Percentiles rank a stretch among this genome's conserved stretches.
Conservation (phyloP, 2,329 filamentous ascomycete species). For the Colletotrichum kahawae region DNA sequence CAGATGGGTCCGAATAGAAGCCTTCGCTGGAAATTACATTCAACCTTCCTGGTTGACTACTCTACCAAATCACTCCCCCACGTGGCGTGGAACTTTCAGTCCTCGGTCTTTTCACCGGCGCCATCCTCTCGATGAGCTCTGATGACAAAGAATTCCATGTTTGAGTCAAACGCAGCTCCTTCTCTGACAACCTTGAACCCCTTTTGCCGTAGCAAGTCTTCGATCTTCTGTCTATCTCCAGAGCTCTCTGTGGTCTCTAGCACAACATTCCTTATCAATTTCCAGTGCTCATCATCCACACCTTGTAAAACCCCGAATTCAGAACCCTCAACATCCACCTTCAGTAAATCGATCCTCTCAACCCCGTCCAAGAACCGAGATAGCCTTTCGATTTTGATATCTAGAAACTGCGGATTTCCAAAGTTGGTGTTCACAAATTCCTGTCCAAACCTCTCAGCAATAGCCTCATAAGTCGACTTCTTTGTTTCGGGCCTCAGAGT, state of each 20-base stretch:
- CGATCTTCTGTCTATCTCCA: constrained; percentile 11
- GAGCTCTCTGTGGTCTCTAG: constrained; percentile 25
- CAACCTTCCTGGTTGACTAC: neutral
- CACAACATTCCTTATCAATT: constrained; percentile 22
- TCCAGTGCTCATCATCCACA: constrained; percentile 27
- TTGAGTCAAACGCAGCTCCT: neutral
- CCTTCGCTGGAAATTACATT: neutral
- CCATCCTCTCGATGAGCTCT: neutral
- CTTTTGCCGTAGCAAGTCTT: constrained; percentile 23
- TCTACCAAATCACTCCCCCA: neutral
- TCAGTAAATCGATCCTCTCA: constrained; percentile 28
- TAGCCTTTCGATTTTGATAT: constrained; percentile 22
- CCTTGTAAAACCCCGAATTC: constrained; percentile 28
- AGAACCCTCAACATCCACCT: constrained; percentile 30
- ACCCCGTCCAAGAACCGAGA: constrained; percentile 24
- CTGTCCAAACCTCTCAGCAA: constrained; percentile 3
- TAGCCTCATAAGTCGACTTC: neutral
- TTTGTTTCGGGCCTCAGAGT: constrained; percentile 25
- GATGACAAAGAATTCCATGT: neutral
- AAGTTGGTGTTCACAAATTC: constrained; percentile 10
- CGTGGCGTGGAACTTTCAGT: neutral
- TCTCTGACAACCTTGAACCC: constrained; percentile 22
- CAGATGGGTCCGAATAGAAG: neutral
- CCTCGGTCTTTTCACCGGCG: neutral
- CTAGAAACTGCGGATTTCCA: constrained; percentile 1